These are phyloP conservation scores for Orbilia javanica DNA, from an alignment of 2,329 filamentous ascomycete species.

Conservation along the genomic window DNA sequence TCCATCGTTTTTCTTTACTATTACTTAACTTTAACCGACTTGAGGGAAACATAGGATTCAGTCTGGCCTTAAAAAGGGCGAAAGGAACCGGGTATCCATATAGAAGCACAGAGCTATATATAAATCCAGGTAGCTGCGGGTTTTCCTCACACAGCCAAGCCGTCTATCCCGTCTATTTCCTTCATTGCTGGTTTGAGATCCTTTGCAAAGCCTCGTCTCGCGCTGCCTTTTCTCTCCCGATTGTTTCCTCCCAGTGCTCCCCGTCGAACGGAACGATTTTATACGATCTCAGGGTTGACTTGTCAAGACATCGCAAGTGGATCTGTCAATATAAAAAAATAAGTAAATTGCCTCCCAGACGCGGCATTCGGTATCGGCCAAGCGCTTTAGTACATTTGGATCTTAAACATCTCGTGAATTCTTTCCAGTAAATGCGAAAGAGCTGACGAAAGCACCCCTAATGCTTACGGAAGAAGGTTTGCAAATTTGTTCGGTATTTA, in stretches of 20 bases:
- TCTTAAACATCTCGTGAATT: constrained; percentile 13
- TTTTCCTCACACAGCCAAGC: constrained; percentile 40
- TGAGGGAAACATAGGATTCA: constrained; percentile 20
- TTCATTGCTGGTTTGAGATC: constrained; percentile 45
- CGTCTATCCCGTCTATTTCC: constrained; percentile 23
- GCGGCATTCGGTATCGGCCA: constrained; percentile 49
- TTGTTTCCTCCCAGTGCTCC: constrained; percentile 41
- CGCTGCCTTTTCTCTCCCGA: constrained; percentile 50
- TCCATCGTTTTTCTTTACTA: background rate
- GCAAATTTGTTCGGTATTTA: background rate
- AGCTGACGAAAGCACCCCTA: constrained; percentile 47
- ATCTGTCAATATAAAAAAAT: constrained; percentile 33
- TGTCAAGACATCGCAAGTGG: constrained; percentile 54
- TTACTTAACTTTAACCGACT: constrained; percentile 1
- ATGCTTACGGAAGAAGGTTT: constrained; percentile 15
- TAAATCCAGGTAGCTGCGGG: constrained; percentile 12
- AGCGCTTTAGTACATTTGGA: constrained; percentile 25
- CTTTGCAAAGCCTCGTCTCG: constrained; percentile 42
- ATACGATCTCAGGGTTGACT: constrained; percentile 48
- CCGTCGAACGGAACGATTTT: constrained; percentile 52
- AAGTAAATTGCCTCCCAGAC: constrained; percentile 23
- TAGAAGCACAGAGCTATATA: constrained; percentile 15
- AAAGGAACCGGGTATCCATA: constrained; percentile 16
- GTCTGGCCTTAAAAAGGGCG: background rate
- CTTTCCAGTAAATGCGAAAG: constrained; percentile 4